Evolutionary conservation across 1,284 basidiomycete species (phyloP), one percentile per base, ranked within the genome.

Genomic region (Ceratobasidium sp.): DNA sequence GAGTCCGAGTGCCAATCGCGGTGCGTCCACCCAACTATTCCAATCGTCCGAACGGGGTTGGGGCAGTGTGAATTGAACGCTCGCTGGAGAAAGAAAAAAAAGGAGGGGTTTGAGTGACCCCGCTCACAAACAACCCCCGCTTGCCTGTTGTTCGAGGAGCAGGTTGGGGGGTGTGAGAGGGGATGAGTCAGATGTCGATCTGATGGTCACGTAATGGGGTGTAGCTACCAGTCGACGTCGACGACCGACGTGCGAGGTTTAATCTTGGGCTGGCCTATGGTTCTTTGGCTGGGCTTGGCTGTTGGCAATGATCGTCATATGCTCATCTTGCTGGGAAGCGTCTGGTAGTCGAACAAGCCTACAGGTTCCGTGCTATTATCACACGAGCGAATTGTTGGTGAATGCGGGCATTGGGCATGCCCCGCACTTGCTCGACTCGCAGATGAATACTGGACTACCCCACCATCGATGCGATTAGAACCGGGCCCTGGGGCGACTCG

Each of bases 401-500:
- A 54, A 18, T 54, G 28, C 33, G 28, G 14, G 28, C 28, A 14
- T 12, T 6, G 14, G 11, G 28, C 14, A 14, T 54, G 30, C 33
- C 14, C 53, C 30, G 12, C 53, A 30, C 30, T 54, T 54, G 1
- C 12, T 30, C 53, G 28, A 16, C 33, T 53, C 28, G 49, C 49
- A 23, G 12, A 28, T 23, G 14, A 14, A n/a, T 23, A 11, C 58
- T 21, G 7, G 36, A 59, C 58, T 18, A 33, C 54, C 28, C 36
- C n/a, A 25, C 58, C 16, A 59, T 42, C 36, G 58, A 59, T 59
- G 58, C 58, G 58, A 59, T 38, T 42, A 42, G 56, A 36, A 56
- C 54, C 33, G 54, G 30, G 54, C 9, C n/a, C 54, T 11, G 12
- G 54, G 12, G 8, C 21, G 49, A 14, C 25, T 53, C 21, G 49